Evolutionary conservation across 495 filamentous ascomycete genomes (phyloP).

Genomic region (Pseudomonodictys pantanalensis): DNA sequence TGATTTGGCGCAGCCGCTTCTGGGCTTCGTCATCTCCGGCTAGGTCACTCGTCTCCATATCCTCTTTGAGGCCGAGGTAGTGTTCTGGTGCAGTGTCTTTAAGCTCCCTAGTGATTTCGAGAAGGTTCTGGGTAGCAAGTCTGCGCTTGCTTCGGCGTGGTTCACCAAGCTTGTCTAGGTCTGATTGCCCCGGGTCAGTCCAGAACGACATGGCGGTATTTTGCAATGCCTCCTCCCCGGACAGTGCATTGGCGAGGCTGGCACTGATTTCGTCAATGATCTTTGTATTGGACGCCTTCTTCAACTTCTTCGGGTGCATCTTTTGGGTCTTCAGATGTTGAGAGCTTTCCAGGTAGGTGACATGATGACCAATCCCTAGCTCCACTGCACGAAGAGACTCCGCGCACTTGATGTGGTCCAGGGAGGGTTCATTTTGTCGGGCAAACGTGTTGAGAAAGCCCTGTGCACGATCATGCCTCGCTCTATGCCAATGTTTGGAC

Average conservation of each 20-base stretch:
- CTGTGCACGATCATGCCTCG: constrained; percentile 27
- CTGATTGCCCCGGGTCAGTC: constrained; percentile 1
- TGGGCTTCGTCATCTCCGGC: constrained; percentile 6
- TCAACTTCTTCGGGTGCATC: constrained; percentile 34
- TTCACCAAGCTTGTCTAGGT: neutral
- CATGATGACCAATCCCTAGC: constrained; percentile 29
- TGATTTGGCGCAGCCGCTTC: neutral
- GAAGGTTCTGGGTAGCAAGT: constrained; percentile 1
- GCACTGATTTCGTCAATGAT: constrained; percentile 14
- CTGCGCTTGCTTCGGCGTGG: constrained; percentile 17
- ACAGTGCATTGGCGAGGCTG: constrained; percentile 15
- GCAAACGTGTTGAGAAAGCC: constrained; percentile 38
- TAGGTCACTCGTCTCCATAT: neutral
- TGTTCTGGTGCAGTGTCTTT: neutral
- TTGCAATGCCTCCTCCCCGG: constrained; percentile 37
- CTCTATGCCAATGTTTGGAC: constrained; percentile 31
- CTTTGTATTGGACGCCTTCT: constrained; percentile 20
- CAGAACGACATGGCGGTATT: constrained; percentile 22
- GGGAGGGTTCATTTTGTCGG: constrained; percentile 32
- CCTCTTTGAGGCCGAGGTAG: constrained; percentile 3
- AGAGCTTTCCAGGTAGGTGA: constrained; percentile 35
- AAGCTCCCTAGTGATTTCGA: neutral
- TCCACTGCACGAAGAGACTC: constrained; percentile 29
- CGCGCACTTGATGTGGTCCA: constrained; percentile 24
- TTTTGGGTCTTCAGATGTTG: constrained; percentile 32